Evolutionary conservation across 331 rosid species (phyloP).

Genomic region (Saraca asoca): DNA sequence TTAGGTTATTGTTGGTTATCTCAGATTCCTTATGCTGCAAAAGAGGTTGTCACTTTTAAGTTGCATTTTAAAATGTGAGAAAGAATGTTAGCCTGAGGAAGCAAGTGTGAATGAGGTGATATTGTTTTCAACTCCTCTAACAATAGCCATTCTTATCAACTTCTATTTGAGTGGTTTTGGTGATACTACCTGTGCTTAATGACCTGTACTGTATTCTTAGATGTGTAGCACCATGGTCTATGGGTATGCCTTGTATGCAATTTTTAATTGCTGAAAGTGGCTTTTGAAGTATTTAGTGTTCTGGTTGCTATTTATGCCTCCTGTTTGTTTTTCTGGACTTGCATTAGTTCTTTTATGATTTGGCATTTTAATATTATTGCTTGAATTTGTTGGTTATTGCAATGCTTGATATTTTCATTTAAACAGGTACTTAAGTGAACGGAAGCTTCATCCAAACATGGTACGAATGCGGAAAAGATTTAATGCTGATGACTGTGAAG

Average conservation of each 20-base stretch:
- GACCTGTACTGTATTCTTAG: constrained; percentile 14
- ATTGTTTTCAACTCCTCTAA: neutral
- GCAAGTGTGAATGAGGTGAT: constrained; percentile 21
- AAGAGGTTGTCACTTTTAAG: neutral
- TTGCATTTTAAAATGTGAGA: constrained; percentile 8
- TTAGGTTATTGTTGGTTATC: constrained; percentile 27
- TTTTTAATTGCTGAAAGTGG: constrained; percentile 20
- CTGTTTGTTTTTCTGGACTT: neutral
- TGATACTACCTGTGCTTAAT: neutral
- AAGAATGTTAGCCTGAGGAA: constrained; percentile 13
- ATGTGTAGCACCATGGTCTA: constrained; percentile 1
- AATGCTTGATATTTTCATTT: constrained; percentile 30
- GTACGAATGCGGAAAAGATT: constrained; percentile 72
- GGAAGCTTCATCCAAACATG: constrained; percentile 88
- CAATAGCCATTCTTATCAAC: neutral
- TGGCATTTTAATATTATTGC: constrained; percentile 32
- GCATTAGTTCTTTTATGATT: constrained; percentile 19
- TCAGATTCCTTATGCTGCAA: constrained; percentile 24
- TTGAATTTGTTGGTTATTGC: constrained; percentile 31
- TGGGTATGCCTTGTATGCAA: constrained; percentile 3
- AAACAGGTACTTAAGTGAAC: constrained; percentile 79
- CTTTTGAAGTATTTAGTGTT: constrained; percentile 23
- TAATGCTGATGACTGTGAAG: constrained; percentile 55
- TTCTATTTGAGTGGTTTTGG: constrained; percentile 22
- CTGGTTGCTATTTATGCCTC: too few relatives aligned